Evolutionary conservation across 164 flowering plant genomes (phyloP).

Genomic region (Tinospora cordifolia): DNA sequence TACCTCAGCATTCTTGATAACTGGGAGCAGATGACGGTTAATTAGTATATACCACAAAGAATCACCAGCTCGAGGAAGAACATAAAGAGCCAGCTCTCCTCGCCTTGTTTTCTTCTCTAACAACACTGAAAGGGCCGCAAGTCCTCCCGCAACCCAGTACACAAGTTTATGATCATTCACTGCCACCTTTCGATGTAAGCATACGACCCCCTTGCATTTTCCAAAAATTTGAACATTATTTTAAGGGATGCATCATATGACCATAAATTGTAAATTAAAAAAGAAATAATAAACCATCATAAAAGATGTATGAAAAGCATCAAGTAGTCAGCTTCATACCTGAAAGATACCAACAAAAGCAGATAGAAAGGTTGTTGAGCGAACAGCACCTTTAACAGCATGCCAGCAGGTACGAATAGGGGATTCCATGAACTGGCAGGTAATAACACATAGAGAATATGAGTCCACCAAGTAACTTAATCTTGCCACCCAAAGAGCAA

Average conservation of each 20-base stretch:
- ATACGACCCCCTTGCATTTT: slow-evolving; percentile 66
- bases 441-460: background rate
- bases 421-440: slow-evolving; percentile 65
- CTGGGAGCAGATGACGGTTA: slow-evolving; percentile 78
- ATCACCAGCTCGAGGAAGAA: slow-evolving; percentile 93
- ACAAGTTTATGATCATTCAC: slow-evolving; percentile 82
- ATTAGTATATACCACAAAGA: slow-evolving; percentile 86
- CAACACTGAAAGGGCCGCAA: slow-evolving; percentile 79
- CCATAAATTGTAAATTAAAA: no score
- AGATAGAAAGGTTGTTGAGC: slow-evolving; percentile 85
- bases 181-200: slow-evolving; percentile 86
- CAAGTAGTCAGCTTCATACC: slow-evolving; percentile 32
- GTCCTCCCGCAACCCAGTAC: slow-evolving; percentile 84
- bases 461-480: background rate
- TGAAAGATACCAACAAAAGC: slow-evolving; percentile 95
- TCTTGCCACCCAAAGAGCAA: no score
- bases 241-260: background rate
- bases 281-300: background rate
- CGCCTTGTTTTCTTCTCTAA: slow-evolving; percentile 88
- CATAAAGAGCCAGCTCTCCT: slow-evolving; percentile 84
- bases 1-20: slow-evolving; percentile 92
- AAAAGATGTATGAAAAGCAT: background rate
- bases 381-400: slow-evolving; percentile 78
- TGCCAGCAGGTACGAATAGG: slow-evolving; percentile 71
- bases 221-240: slow-evolving; percentile 8